Evolutionary conservation across 768 basidiomycete genomes (phyloP).

Genomic region (Bullera alba): DNA sequence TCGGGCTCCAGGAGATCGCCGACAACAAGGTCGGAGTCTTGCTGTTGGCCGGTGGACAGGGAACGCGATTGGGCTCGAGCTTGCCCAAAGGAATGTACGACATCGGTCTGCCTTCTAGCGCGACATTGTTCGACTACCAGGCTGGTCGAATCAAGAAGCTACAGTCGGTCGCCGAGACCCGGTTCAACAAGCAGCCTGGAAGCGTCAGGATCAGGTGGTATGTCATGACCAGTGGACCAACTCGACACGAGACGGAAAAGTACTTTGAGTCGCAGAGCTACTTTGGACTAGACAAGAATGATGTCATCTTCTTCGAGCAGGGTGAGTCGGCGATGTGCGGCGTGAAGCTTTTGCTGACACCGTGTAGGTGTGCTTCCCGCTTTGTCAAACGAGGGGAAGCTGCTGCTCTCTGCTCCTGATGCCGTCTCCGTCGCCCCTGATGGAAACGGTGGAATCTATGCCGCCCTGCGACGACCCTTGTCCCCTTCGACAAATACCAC

Average conservation of each 20-base stretch:
- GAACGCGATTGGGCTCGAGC: slow-evolving; percentile 81
- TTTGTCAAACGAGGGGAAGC: slow-evolving; percentile 86
- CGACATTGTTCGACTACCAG: slow-evolving; percentile 91
- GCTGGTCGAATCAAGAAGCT: slow-evolving; percentile 89
- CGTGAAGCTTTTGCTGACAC: background rate
- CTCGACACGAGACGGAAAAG: slow-evolving; percentile 71
- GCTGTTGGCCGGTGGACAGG: slow-evolving; percentile 97
- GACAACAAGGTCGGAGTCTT: slow-evolving; percentile 84
- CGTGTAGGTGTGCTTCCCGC: slow-evolving; percentile 86
- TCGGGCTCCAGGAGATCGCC: slow-evolving; percentile 74
- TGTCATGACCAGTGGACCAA: slow-evolving; percentile 98
- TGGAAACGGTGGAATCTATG: slow-evolving; percentile 95
- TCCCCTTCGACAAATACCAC: slow-evolving; percentile 52
- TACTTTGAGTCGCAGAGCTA: slow-evolving; percentile 71
- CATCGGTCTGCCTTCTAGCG: slow-evolving; percentile 86
- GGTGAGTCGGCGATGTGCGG: slow-evolving; percentile 52
- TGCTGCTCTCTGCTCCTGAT: slow-evolving; percentile 71
- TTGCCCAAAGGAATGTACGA: slow-evolving; percentile 98
- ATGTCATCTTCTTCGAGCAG: slow-evolving; percentile 94
- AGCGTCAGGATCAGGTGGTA: slow-evolving; percentile 84
- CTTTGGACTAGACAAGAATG: slow-evolving; percentile 72
- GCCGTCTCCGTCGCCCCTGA: slow-evolving; percentile 91
- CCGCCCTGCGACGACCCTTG: slow-evolving; percentile 75
- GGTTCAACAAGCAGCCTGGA: slow-evolving; percentile 49
- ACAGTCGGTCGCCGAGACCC: slow-evolving; percentile 63